phyloP scores from a whole-genome alignment of 768 basidiomycete species.

The Lentinus brumalis region DNA sequence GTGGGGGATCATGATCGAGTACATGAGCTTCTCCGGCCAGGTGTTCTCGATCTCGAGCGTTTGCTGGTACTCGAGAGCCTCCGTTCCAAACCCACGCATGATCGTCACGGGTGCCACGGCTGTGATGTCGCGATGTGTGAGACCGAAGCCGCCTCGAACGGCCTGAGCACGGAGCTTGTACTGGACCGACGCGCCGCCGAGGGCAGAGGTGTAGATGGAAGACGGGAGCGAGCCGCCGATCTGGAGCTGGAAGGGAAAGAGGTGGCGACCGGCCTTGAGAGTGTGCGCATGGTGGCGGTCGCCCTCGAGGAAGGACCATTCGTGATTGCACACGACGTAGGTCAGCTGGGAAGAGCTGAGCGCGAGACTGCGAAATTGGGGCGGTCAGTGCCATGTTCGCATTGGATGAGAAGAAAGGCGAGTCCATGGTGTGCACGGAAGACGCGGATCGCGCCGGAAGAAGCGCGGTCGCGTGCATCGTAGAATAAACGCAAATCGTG shows the following conservation, averaged over 20 bases:
- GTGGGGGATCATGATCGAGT: slow-evolving; percentile 89
- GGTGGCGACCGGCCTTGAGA: slow-evolving; percentile 92
- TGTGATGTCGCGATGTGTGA: slow-evolving; percentile 56
- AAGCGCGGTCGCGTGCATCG: neutral
- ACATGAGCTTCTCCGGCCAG: slow-evolving; percentile 98
- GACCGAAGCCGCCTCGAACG: slow-evolving; percentile 71
- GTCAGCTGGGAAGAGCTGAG: slow-evolving; percentile 50
- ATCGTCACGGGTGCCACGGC: slow-evolving; percentile 63
- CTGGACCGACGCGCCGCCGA: slow-evolving; percentile 65
- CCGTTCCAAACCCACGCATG: slow-evolving; percentile 70
- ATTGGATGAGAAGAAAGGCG: neutral
- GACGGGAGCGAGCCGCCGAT: slow-evolving; percentile 87
- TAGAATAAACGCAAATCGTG: neutral
- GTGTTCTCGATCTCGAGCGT: slow-evolving; percentile 95
- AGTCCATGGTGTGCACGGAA: neutral
- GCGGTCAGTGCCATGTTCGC: slow-evolving; percentile 1
- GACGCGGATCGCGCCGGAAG: slow-evolving; percentile 8
- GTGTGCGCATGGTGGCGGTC: slow-evolving; percentile 80
- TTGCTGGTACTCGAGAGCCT: slow-evolving; percentile 94
- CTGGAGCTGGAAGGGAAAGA: slow-evolving; percentile 89
- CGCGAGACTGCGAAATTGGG: slow-evolving; percentile 20
- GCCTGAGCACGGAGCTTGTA: slow-evolving; percentile 91
- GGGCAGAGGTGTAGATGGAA: slow-evolving; percentile 55
- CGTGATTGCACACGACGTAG: slow-evolving; percentile 75
- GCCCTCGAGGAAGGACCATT: slow-evolving; percentile 92